Evolutionary conservation across 257 asterid genomes (phyloP).

Genomic region (Nicotiana tomentosiformis): DNA sequence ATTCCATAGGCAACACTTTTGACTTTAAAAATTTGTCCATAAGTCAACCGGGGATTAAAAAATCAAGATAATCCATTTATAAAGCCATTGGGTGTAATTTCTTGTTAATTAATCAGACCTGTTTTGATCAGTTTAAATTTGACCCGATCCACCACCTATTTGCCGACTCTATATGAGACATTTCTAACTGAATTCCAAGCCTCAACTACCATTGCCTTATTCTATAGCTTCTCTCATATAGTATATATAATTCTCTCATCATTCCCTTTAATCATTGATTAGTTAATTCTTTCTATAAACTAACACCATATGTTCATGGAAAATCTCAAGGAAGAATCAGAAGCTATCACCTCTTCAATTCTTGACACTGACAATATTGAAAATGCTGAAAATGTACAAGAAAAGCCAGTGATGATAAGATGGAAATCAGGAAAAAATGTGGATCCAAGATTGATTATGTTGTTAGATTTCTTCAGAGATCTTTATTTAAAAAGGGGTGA

Average conservation of each 20-base stretch:
- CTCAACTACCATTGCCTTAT: background rate
- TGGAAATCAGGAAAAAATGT: conserved; percentile 7
- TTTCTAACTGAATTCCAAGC: background rate
- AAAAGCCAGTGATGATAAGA: background rate
- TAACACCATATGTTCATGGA: background rate
- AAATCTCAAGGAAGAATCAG: background rate
- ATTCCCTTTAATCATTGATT: background rate
- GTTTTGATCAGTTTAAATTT: background rate
- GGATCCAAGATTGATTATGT: conserved; percentile 7
- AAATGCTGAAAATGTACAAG: background rate
- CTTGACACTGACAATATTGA: background rate
- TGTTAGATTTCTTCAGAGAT: conserved; percentile 2
- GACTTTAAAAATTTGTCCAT: no score
- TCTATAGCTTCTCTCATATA: background rate
- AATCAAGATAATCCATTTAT: no score
- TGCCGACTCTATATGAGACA: background rate
- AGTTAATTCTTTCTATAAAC: background rate
- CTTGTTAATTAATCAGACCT: no score
- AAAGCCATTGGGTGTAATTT: no score
- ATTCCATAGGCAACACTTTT: no score
- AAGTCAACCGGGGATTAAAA: no score
- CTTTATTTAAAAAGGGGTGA: background rate
- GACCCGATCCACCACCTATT: no score
- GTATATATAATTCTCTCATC: background rate
- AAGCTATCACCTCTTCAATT: background rate